These are phyloP conservation scores for Arthrobotrys megalospora DNA, from an alignment of 2,329 filamentous ascomycete species.

Conservation along the genomic window DNA sequence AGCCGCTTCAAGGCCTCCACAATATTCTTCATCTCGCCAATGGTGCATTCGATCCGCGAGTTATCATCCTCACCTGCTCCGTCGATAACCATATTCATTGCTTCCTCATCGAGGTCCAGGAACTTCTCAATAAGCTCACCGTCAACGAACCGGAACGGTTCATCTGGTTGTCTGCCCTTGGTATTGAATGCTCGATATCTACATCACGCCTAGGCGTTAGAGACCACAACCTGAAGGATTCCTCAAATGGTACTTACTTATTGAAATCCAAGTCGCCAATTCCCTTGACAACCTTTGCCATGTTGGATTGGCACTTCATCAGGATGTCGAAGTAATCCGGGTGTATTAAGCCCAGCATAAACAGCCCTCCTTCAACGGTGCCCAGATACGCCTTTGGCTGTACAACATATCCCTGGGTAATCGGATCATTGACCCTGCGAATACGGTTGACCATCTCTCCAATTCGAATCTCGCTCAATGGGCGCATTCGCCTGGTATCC, in stretches of 20 bases:
- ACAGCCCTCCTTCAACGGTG: constrained; percentile 92
- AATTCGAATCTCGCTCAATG: constrained; percentile 85
- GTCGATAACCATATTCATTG: constrained; percentile 72
- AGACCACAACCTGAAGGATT: too few species aligned
- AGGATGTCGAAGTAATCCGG: constrained; percentile 82
- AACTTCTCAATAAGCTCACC: constrained; percentile 92
- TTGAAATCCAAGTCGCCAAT: constrained; percentile 83
- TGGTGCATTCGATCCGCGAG: constrained; percentile 70
- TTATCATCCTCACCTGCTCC: constrained; percentile 70
- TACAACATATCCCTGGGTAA: constrained; percentile 49
- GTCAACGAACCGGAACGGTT: constrained; percentile 89
- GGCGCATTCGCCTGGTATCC: constrained; percentile 78
- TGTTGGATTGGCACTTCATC: constrained; percentile 81
- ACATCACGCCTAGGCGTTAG: not conserved
- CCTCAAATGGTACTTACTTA: constrained; percentile 64
- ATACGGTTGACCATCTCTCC: constrained; percentile 96
- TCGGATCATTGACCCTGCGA: constrained; percentile 72
- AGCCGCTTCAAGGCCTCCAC: constrained; percentile 76
- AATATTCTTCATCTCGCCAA: constrained; percentile 71
- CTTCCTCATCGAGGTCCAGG: constrained; percentile 76
- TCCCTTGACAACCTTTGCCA: constrained; percentile 77
- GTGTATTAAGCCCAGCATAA: constrained; percentile 86
- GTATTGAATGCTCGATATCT: constrained; percentile 85
- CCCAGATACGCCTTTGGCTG: constrained; percentile 85
- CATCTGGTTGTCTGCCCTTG: constrained; percentile 78